Base-by-base conservation (phyloP, 352 stramenopile genomes). In the Albugo laibachii region DNA sequence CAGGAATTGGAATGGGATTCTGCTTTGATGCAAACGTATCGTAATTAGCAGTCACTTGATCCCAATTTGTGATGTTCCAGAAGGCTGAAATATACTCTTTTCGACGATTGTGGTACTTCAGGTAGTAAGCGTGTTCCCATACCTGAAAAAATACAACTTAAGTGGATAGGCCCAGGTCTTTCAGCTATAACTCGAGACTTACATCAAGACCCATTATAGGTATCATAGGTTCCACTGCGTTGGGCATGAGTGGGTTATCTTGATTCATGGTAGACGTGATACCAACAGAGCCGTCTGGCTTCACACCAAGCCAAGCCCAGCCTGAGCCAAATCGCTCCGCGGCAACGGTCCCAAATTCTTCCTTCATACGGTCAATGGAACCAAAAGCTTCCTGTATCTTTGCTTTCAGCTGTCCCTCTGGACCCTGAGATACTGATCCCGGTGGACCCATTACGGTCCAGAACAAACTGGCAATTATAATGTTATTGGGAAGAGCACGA, bases 191-290 rank as follows among this genome's bases (percentile, higher is more conserved):
- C n/a, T n/a, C 5, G 31, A 14, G 18, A 47, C 47, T 48, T 45
- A 57, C 52, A 61, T 94, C 78, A 14, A 94, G 58, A 11, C 66
- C 73, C 24, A 94, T 57, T 52, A 94, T 85, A 35, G 79, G 78
- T 58, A 81, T 61, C 58, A 73, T 66, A 11, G 57, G 57, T 37
- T 61, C 57, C 48, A 58, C 54, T 10, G 49, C 54, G 13, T 56
- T 41, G 5, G 57, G 57, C 57, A 64, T 64, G 27, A 64, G 50
- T 27, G 57, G 57, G 39, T 58, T 58, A 36, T 58, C 52, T n/a
- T 96, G 86, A 65, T 96, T 96, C 44, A 79, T 64, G 16, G 83
- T 95, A 20, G 69, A 69, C 18, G 83, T 75, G 52, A 96, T 77
- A 46, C 80, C 71, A n/a, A 96, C 61, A 45, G 80, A 76, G 47